Evolutionary conservation across 441 rosid species (phyloP), one percentile per base, ranked within the genome.

Genomic region (Syzygium syzygioides): DNA sequence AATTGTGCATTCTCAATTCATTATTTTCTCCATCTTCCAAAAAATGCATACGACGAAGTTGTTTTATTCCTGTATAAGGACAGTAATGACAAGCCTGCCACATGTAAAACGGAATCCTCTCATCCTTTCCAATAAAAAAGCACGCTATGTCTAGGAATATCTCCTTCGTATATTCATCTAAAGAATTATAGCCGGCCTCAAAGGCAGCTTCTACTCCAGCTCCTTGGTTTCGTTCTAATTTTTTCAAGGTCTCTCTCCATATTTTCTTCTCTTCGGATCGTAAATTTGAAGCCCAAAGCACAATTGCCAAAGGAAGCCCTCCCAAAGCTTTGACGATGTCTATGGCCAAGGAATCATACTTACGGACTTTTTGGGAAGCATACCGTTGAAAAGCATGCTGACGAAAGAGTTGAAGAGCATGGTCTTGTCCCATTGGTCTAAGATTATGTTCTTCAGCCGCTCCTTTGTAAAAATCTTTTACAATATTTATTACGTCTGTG

Each of bases 311-410:
- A 2, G 79, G 79, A 18, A 2, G 1, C 25, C 45, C 0, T 32
- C 79, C 45, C 0, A 62, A 0, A 18, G 79, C 34, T 3, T n/a
- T 0, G 18, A 62, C 34, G 19, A n/a, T n/a, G 19, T n/a, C 68
- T 3, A 0, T 1, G 48, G 79, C 19, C 7, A 19, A 2, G 79
- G 2, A 1, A 18, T 4, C 14, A 0, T 0, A 68, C 79, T 68
- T 26, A 0, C 0, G 0, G 14, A 2, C 48, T 4, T 32, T 48
- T 68, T 0, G 79, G 26, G 2, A 0, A 18, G 45, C 26, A 34
- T 10, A 0, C 26, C 14, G 26, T 34, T 0, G 79, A 10, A 34
- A 34, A 68, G 4, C 79, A 34, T 2, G 4, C 7, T 2, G 18
- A 2, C 7, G 1, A 4, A 68, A 68, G 48, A 68, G 79, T 37